Conservation (phyloP, 1,284 basidiomycete genomes). For the Sanghuangporus weigelae region DNA sequence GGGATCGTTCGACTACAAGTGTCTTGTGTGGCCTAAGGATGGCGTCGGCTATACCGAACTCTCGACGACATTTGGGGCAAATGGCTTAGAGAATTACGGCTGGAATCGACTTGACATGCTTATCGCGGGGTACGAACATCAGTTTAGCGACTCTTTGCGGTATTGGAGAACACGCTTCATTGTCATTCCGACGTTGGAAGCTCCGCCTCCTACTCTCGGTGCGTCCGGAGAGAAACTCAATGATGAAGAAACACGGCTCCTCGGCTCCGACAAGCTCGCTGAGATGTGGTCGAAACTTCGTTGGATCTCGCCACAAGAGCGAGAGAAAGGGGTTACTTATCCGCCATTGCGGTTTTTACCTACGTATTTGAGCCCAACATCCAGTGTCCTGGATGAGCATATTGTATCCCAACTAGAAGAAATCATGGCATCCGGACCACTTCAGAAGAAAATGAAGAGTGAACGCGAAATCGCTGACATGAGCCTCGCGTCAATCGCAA, state of each 20-base stretch:
- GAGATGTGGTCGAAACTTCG: conserved; percentile 81
- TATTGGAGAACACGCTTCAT: conserved; percentile 97
- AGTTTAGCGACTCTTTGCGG: conserved; percentile 74
- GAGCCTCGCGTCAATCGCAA: conserved; percentile 56
- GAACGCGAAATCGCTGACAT: conserved; percentile 65
- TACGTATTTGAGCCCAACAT: conserved; percentile 77
- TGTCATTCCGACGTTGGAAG: conserved; percentile 80
- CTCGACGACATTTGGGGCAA: conserved; percentile 70
- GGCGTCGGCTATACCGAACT: conserved; percentile 84
- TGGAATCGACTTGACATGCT: conserved; percentile 88
- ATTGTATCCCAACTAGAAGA: conserved; percentile 76
- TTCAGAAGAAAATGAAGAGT: conserved; percentile 73
- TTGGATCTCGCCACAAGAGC: conserved; percentile 67
- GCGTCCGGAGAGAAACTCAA: conserved; percentile 67
- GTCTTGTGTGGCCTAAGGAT: conserved; percentile 90
- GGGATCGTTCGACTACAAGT: conserved; percentile 72
- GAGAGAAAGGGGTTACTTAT: conserved; percentile 34
- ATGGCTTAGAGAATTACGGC: conserved; percentile 74
- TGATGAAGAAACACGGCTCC: conserved; percentile 82
- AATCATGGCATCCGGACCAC: conserved; percentile 62
- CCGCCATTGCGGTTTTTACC: conserved; percentile 66
- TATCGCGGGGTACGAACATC: conserved; percentile 80
- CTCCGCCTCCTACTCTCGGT: conserved; percentile 50
- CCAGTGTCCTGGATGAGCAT: conserved; percentile 72
- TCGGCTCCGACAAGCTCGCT: conserved; percentile 89